These are phyloP conservation scores for Ichthyophthirius multifiliis DNA, from an alignment of 169 alveolate genomes.

Conservation along the genomic window DNA sequence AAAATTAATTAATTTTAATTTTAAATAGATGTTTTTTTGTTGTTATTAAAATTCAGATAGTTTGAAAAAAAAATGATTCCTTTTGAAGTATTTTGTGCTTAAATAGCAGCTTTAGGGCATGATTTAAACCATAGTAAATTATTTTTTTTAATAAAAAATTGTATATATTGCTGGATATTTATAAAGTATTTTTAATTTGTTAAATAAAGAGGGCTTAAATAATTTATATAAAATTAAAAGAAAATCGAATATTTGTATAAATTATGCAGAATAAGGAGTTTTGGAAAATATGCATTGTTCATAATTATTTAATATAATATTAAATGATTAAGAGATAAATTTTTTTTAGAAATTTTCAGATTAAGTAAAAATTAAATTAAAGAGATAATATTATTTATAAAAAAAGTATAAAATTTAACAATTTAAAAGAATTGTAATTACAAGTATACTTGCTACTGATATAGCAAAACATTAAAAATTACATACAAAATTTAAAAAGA, in stretches of 20 bases:
- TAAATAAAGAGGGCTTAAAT: background rate
- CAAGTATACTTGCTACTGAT: background rate
- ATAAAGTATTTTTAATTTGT: background rate
- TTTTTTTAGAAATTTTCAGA: background rate
- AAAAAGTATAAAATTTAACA: background rate
- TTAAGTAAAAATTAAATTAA: background rate
- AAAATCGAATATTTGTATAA: background rate
- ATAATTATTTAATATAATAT: background rate
- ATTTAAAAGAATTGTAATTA: background rate
- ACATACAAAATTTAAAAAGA: background rate
- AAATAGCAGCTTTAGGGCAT: slow-evolving; percentile 36
- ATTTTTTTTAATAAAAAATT: background rate
- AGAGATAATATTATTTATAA: background rate
- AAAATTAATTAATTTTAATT: background rate
- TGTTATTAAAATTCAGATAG: slow-evolving; percentile 19
- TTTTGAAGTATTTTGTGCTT: slow-evolving; percentile 37
- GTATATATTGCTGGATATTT: background rate
- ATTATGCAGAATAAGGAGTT: background rate
- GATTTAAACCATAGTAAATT: slow-evolving; percentile 37
- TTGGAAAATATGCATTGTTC: slow-evolving; percentile 17
- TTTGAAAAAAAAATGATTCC: background rate
- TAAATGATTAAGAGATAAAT: background rate
- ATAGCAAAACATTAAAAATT: slow-evolving; percentile 6
- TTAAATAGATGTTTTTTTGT: slow-evolving; percentile 12
- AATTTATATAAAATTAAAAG: background rate